Evolutionary conservation across 148 eudicot species (phyloP).

Genomic region (Chenopodium berlandieri): DNA sequence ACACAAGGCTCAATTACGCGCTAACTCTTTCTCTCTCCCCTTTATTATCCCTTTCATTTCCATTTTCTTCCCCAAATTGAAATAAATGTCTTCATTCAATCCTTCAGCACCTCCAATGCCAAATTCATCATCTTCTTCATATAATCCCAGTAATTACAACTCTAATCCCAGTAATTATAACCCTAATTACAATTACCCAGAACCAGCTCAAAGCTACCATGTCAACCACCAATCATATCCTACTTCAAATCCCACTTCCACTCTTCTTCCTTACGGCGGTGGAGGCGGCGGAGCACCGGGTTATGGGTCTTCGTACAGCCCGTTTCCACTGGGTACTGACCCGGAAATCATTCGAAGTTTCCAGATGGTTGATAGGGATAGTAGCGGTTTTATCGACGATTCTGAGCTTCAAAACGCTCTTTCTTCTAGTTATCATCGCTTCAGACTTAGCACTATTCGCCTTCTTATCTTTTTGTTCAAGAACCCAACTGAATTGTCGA

Average conservation of each 20-base stretch:
- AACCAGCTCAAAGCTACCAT: conserved; percentile 20
- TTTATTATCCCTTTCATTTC: background rate
- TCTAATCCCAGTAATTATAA: background rate
- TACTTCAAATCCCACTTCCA: conserved; percentile 8
- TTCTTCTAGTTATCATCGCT: conserved; percentile 47
- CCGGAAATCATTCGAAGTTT: conserved; percentile 72
- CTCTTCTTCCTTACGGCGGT: conserved; percentile 1
- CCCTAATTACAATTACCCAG: conserved; percentile 15
- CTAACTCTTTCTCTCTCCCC: background rate
- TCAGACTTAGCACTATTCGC: conserved; percentile 57
- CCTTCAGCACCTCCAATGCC: conserved; percentile 66
- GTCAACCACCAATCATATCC: conserved; percentile 13
- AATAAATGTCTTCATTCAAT: conserved; percentile 21
- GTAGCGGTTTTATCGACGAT: conserved; percentile 68
- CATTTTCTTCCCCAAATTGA: conserved; percentile 8
- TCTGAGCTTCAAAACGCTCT: conserved; percentile 59
- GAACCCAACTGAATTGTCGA: conserved; percentile 38
- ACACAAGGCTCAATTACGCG: background rate
- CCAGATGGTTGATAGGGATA: conserved; percentile 69
- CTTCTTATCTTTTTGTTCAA: conserved; percentile 62
- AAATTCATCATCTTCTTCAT: conserved; percentile 20
- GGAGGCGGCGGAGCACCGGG: background rate
- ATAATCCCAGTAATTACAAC: background rate
- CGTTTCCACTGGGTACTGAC: conserved; percentile 66
- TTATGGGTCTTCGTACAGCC: conserved; percentile 25